These are phyloP conservation scores for Chlamydomonas sphaeroides DNA, from an alignment of 139 green algal species.

Conservation along the genomic window DNA sequence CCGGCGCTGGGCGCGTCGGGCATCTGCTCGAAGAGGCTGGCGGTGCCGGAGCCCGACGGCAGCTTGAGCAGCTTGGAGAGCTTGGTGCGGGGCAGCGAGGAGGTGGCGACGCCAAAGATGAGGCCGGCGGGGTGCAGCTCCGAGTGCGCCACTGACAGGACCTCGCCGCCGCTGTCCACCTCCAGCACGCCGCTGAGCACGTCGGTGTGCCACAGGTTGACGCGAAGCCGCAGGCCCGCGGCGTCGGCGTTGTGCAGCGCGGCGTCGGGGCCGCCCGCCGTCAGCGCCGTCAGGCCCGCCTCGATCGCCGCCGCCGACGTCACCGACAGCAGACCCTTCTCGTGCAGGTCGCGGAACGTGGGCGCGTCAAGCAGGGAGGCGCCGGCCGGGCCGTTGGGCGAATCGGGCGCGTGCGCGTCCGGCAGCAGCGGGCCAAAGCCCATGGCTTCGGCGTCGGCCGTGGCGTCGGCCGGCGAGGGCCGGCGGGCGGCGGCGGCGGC, in stretches of 20 bases:
- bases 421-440: too few species aligned
- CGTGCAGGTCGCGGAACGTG: constrained; percentile 31
- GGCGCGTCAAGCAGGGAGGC: neutral
- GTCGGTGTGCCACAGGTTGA: constrained; percentile 21
- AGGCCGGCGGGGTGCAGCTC: constrained; percentile 19
- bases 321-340: constrained; percentile 7
- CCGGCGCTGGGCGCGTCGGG: neutral
- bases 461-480: too few species aligned
- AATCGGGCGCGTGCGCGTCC: too few species aligned
- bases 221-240: constrained; percentile 2
- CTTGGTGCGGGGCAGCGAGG: neutral
- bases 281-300: constrained; percentile 16
- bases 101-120: neutral
- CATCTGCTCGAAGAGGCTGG: neutral
- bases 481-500: too few species aligned
- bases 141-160: neutral
- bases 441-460: too few species aligned
- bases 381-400: too few species aligned
- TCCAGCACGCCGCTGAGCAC: constrained; percentile 12
- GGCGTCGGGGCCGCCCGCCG: too few species aligned
- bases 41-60: neutral
- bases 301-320: constrained; percentile 14
- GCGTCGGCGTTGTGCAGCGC: neutral
- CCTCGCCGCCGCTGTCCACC: constrained; percentile 4
- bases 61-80: neutral